A percentile compares a stretch with the other conserved stretches of the same genome.
Evolutionary conservation across 2,329 filamentous ascomycete species (phyloP).

Genomic region (Trichoderma simmonsii): DNA sequence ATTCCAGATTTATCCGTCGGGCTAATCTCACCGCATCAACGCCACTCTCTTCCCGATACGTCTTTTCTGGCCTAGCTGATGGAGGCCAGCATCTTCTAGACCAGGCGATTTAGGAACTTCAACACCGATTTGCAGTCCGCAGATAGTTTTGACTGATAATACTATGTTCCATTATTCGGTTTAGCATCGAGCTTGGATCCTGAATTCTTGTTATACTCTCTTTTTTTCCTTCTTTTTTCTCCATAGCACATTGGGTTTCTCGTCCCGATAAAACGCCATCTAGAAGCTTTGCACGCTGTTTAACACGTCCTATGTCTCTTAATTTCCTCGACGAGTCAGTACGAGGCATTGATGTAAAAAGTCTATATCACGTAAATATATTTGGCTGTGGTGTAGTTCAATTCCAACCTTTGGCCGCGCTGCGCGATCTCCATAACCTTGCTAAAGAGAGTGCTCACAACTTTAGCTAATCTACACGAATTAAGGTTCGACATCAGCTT

Average conservation of each 20-base stretch:
- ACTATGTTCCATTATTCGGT: neutral
- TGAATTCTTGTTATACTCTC: too few relatives aligned
- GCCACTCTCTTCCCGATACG: neutral
- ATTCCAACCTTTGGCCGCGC: too few relatives aligned
- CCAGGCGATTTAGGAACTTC: neutral
- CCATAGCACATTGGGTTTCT: neutral
- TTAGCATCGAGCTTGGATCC: neutral
- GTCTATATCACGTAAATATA: too few relatives aligned
- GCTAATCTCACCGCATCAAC: neutral
- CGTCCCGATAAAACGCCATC: neutral
- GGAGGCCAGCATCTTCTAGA: neutral
- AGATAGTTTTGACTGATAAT: neutral
- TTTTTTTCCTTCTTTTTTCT: neutral
- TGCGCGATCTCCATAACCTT: neutral
- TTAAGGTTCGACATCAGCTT: neutral
- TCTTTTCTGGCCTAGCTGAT: neutral
- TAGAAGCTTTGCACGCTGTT: neutral
- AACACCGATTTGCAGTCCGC: neutral
- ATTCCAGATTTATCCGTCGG: neutral
- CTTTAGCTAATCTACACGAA: neutral
- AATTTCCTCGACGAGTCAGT: too few relatives aligned
- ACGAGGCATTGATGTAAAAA: too few relatives aligned
- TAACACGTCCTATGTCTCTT: too few relatives aligned
- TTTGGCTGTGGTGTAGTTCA: too few relatives aligned
- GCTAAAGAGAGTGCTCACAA: neutral